Conservation (phyloP, 192 early-diverging fungal species). For the Phycomyces blakesleeanus region DNA sequence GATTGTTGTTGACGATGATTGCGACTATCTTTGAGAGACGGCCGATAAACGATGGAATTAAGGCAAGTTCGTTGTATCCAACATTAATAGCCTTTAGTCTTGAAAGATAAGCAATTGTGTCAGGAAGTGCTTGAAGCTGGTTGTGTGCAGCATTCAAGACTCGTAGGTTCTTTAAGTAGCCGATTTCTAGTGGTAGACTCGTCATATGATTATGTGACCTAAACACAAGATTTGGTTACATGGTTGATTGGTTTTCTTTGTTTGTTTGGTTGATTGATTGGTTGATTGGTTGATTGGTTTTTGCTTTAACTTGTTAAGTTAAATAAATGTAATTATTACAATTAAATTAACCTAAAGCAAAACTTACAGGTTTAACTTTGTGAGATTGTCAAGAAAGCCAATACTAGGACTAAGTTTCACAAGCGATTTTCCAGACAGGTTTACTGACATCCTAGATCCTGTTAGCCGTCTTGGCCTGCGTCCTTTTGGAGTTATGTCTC, state of each 20-base stretch:
- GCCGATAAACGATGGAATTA: conserved; percentile 60
- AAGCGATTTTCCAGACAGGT: conserved; percentile 14
- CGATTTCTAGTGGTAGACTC: conserved; percentile 34
- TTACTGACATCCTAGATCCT: conserved; percentile 5
- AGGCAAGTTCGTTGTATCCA: conserved; percentile 56
- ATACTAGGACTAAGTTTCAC: conserved; percentile 19
- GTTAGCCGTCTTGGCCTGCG: conserved; percentile 11
- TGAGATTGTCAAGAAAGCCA: conserved; percentile 14
- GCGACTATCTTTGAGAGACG: conserved; percentile 58
- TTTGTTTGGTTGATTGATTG: no score
- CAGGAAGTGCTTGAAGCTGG: conserved; percentile 58
- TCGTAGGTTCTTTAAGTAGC: conserved; percentile 57
- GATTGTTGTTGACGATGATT: conserved; percentile 60
- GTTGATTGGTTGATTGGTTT: no score
- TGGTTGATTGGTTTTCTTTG: no score
- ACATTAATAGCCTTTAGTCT: conserved; percentile 66
- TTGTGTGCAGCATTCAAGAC: conserved; percentile 63
- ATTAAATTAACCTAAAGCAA: no score
- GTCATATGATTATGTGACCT: conserved; percentile 22
- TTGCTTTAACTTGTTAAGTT: no score
- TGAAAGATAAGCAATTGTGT: conserved; percentile 61
- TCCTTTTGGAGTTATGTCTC: not conserved
- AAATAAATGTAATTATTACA: no score
- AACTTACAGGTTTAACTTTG: conserved; percentile 23
- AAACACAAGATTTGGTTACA: not conserved